Percentiles rank a stretch among this genome's conserved stretches.
These are phyloP conservation scores for Kokia cookei DNA, from an alignment of 441 rosid species.

Conservation along the genomic window DNA sequence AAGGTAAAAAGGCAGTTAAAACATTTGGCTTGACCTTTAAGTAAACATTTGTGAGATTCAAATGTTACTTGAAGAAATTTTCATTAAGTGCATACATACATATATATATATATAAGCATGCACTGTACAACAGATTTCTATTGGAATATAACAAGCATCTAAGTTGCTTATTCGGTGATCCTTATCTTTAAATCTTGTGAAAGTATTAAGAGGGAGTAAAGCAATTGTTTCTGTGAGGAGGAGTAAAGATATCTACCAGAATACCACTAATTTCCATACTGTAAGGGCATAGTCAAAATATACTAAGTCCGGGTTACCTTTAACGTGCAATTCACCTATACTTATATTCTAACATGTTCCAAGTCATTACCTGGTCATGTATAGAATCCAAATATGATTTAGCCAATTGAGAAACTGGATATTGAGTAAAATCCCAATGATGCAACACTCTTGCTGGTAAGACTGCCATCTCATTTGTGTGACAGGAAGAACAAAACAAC, in stretches of 20 bases:
- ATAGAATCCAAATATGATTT: constrained; percentile 93
- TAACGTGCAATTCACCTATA: not conserved
- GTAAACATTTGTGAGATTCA: not conserved
- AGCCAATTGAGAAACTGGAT: constrained; percentile 89
- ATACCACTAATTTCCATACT: not conserved
- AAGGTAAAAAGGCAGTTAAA: constrained; percentile 3
- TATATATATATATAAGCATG: not conserved
- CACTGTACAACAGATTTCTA: not conserved
- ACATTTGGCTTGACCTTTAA: constrained; percentile 14
- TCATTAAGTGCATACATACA: not conserved
- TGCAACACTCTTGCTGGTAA: constrained; percentile 91
- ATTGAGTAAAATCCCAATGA: constrained; percentile 79
- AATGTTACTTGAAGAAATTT: not conserved
- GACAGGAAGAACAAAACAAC: constrained; percentile 86
- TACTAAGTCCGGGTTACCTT: not conserved
- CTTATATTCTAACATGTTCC: not conserved
- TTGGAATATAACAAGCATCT: not conserved
- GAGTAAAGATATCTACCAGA: not conserved
- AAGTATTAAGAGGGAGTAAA: not conserved
- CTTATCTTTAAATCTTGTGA: not conserved
- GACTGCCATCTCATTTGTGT: constrained; percentile 76
- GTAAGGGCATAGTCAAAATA: not conserved
- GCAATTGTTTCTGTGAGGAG: not conserved
- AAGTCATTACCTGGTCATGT: constrained; percentile 63
- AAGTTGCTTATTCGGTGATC: not conserved